Percentiles rank a stretch among this genome's conserved stretches.
phyloP scores from a whole-genome alignment of 2,329 filamentous ascomycete genomes.

The Stromatinia cepivora region DNA sequence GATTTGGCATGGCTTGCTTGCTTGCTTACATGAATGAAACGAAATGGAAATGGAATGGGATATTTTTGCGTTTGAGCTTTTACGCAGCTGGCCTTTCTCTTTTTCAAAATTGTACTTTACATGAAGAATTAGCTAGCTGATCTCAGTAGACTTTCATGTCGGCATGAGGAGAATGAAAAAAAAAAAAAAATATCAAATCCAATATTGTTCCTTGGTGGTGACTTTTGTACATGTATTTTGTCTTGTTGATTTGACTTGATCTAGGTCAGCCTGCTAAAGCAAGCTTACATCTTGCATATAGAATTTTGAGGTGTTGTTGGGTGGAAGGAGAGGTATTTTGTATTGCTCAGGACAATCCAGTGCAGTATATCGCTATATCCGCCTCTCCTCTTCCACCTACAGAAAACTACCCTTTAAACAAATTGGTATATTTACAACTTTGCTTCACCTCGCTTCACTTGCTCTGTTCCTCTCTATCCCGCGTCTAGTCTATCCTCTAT shows the following conservation, averaged over 20 bases:
- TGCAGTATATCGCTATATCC: neutral
- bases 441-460: neutral
- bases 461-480: neutral
- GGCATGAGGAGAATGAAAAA: neutral
- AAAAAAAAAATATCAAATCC: conserved; percentile 6
- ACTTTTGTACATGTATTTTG: neutral
- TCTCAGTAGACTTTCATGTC: neutral
- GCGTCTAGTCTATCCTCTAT: neutral
- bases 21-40: conserved; percentile 8
- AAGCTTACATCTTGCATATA: neutral
- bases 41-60: conserved; percentile 7
- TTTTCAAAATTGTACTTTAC: conserved; percentile 16
- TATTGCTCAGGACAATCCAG: neutral
- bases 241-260: neutral
- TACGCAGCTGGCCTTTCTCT: conserved; percentile 11
- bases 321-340: neutral
- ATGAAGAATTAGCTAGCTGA: conserved; percentile 3
- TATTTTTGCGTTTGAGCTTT: conserved; percentile 5
- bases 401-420: neutral
- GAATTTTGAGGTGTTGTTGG: neutral
- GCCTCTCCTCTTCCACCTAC: neutral
- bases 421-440: neutral
- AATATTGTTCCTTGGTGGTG: neutral
- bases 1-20: conserved; percentile 1
- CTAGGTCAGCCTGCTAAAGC: neutral